Evolutionary conservation across 1,284 basidiomycete species (phyloP).

Genomic region (Ceratobasidium sp.): DNA sequence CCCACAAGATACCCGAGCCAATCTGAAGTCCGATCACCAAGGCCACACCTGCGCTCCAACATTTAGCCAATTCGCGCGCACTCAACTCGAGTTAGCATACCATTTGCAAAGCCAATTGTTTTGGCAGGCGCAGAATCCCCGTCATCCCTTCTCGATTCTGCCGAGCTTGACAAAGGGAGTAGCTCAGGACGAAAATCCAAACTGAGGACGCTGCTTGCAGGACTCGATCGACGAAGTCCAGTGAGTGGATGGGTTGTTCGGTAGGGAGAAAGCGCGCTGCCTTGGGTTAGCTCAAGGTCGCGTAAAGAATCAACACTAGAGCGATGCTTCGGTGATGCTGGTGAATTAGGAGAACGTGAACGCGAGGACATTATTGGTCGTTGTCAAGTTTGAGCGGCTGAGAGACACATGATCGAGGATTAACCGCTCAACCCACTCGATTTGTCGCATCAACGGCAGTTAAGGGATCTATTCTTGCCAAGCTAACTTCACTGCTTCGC

Average conservation of each 20-base stretch:
- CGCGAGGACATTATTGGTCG: constrained; percentile 42
- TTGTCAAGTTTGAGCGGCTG: constrained; percentile 24
- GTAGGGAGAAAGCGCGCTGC: constrained; percentile 55
- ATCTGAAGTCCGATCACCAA: constrained; percentile 89
- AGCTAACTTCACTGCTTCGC: not conserved
- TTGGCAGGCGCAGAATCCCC: constrained; percentile 70
- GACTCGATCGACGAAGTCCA: constrained; percentile 58
- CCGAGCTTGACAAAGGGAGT: constrained; percentile 81
- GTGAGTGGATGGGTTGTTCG: constrained; percentile 32
- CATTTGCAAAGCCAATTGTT: constrained; percentile 81
- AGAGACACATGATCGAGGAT: constrained; percentile 9
- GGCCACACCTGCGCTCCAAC: constrained; percentile 72
- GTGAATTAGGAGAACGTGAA: constrained; percentile 51
- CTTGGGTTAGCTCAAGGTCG: constrained; percentile 80
- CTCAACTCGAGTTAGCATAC: constrained; percentile 61
- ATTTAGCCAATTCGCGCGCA: constrained; percentile 15
- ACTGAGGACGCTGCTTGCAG: constrained; percentile 60
- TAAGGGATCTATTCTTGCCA: constrained; percentile 1
- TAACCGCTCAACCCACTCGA: constrained; percentile 10
- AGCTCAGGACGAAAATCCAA: constrained; percentile 85
- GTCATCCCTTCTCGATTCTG: constrained; percentile 68
- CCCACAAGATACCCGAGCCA: constrained; percentile 92
- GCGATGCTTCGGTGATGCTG: constrained; percentile 61
- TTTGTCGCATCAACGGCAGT: constrained; percentile 16
- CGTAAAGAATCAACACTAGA: constrained; percentile 77